Evolutionary conservation across 208 protist genomes (phyloP), one percentile per base, ranked within the genome.

Genomic region (Lotmaria passim): DNA sequence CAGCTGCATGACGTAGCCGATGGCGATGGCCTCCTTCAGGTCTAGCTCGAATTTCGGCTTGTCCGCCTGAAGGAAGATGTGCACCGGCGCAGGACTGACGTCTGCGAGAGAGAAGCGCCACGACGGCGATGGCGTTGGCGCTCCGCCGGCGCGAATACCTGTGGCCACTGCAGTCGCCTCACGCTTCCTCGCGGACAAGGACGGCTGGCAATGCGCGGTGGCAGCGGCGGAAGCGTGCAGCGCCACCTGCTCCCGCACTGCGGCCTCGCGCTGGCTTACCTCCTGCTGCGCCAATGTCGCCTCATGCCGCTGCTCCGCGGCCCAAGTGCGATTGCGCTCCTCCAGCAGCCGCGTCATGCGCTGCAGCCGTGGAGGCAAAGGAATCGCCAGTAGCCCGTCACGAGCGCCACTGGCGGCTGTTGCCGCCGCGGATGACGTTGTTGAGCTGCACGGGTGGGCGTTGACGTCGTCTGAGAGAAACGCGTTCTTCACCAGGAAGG

Each of bases 1-100:
- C 48, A 95, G 82, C 67, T 93, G 90, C 69, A 93, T 69, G 5
- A 93, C 83, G 51, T 87, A 93, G 44, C 90, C 90, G 17, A 93
- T 78, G 17, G 75, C 23, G 48, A 95, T 85, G 33, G 85, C 90
- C 69, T 95, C 90, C 50, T 61, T 64, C 48, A 95, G 59, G 23
- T 79, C 85, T 51, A 95, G 77, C 70, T 91, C 81, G 44, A 80
- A 75, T 19, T 81, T 79, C 0, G 90, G 90, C 41, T 77, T 81
- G 12, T 78, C 73, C 4, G 76, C 79, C 12, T 69, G 79, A 14
- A 95, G 72, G 65, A 95, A 95, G 24, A 95, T 73, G 58, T 95
- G 90, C 52, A 91, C 83, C 39, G 90, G 90, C 12, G 89, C 65
- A 5, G 50, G 70, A n/a, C 50, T 30, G 30, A 62, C 41, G 33